These are phyloP conservation scores for Betula pendula DNA, from an alignment of 306 rosid species.

Conservation along the genomic window DNA sequence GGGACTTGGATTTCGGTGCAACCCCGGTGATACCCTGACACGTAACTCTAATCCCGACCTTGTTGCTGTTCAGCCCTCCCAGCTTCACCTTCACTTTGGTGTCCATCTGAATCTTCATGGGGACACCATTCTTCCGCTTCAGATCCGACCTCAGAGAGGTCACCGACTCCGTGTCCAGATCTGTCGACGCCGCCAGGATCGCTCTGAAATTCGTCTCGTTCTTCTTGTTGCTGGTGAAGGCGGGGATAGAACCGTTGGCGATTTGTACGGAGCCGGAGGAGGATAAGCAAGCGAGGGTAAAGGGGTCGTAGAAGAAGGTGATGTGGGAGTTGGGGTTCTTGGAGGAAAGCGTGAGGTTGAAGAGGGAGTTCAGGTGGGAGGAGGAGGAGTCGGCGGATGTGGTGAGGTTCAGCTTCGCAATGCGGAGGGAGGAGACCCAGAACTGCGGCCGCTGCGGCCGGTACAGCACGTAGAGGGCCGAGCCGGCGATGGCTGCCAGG, in stretches of 20 bases:
- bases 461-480: slow-evolving; percentile 78
- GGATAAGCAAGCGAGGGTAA: slow-evolving; percentile 38
- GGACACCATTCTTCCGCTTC: slow-evolving; percentile 63
- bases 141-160: slow-evolving; percentile 73
- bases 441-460: slow-evolving; percentile 88
- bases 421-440: slow-evolving; percentile 80
- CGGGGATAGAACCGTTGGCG: slow-evolving; percentile 72
- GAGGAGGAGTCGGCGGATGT: slow-evolving; percentile 62
- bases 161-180: slow-evolving; percentile 69
- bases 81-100: slow-evolving; percentile 78
- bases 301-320: slow-evolving; percentile 65
- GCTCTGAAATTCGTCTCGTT: slow-evolving; percentile 68
- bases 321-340: slow-evolving; percentile 86
- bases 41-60: slow-evolving; percentile 77
- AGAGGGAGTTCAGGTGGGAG: slow-evolving; percentile 60
- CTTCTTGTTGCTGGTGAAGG: slow-evolving; percentile 57
- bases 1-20: slow-evolving; percentile 74
- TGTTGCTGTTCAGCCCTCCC: slow-evolving; percentile 67
- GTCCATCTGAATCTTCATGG: slow-evolving; percentile 72
- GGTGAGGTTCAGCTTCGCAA: slow-evolving; percentile 74
- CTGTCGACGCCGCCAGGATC: slow-evolving; percentile 43
- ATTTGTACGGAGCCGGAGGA: slow-evolving; percentile 50
- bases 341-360: slow-evolving; percentile 74
- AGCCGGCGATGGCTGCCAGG: slow-evolving; percentile 70
- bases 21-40: slow-evolving; percentile 66